Evolutionary conservation across 1,284 basidiomycete genomes (phyloP).

Genomic region (Termitomyces sp.): DNA sequence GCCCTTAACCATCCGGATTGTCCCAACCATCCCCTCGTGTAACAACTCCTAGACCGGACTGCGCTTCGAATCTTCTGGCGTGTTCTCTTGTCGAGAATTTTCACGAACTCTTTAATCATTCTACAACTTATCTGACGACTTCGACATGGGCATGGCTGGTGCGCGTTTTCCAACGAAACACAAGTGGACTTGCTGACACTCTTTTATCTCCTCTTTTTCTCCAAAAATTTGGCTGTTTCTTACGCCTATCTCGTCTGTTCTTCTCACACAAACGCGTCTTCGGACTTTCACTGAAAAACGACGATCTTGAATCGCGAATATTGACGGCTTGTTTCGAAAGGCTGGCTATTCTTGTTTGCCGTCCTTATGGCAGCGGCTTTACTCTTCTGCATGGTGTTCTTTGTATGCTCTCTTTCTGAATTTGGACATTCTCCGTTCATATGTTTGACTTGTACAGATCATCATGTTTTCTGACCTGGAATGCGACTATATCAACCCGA

Average conservation of each 20-base stretch:
- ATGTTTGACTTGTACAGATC: constrained; percentile 55
- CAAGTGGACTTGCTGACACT: constrained; percentile 2
- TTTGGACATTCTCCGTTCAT: neutral
- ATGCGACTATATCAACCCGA: constrained; percentile 99
- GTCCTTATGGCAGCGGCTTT: constrained; percentile 91
- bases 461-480: constrained; percentile 99
- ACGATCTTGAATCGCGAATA: neutral
- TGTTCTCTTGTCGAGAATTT: neutral
- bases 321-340: constrained; percentile 32
- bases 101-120: constrained; percentile 5
- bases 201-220: constrained; percentile 11
- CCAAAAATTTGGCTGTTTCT: constrained; percentile 14
- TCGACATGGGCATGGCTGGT: constrained; percentile 24
- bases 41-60: constrained; percentile 5
- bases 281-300: neutral
- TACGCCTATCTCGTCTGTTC: neutral
- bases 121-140: constrained; percentile 10
- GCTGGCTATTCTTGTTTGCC: constrained; percentile 92
- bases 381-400: constrained; percentile 97
- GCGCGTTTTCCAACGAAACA: constrained; percentile 11
- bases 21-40: constrained; percentile 2
- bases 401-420: constrained; percentile 57
- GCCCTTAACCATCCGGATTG: constrained; percentile 11
- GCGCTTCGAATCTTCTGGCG: neutral
- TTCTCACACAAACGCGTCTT: neutral